Percentiles rank a stretch among this genome's conserved stretches.
phyloP scores from a whole-genome alignment of 495 filamentous ascomycete species.

The Thozetella sp. region DNA sequence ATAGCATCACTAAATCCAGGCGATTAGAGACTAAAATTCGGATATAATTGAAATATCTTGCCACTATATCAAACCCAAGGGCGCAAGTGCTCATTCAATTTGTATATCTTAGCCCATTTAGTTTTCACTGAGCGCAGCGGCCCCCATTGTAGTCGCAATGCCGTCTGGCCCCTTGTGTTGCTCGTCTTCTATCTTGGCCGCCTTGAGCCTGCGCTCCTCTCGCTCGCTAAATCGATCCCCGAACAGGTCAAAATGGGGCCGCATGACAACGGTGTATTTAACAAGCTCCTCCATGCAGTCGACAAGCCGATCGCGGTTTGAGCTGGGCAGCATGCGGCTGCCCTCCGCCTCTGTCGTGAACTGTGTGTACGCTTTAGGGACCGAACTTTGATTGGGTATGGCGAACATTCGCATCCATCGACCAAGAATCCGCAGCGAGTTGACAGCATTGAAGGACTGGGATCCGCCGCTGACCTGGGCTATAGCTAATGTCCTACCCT shows the following conservation, averaged over 20 bases:
- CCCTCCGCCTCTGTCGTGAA: conserved; percentile 51
- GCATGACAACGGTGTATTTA: conserved; percentile 70
- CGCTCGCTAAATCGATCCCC: conserved; percentile 65
- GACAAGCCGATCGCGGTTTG: conserved; percentile 67
- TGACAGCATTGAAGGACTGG: conserved; percentile 77
- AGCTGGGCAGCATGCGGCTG: conserved; percentile 59
- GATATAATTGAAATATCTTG: too few species aligned
- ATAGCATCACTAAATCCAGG: too few species aligned
- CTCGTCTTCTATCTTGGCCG: too few species aligned
- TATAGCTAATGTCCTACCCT: conserved; percentile 67
- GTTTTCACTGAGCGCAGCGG: too few species aligned
- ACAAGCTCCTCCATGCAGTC: conserved; percentile 83
- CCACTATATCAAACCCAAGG: too few species aligned
- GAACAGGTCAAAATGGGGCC: conserved; percentile 63
- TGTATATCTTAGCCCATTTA: too few species aligned
- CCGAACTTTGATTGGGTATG: conserved; percentile 69
- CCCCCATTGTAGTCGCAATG: too few species aligned
- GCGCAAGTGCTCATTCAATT: too few species aligned
- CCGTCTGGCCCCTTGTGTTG: too few species aligned
- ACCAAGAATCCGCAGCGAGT: conserved; percentile 67
- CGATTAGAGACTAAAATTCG: too few species aligned
- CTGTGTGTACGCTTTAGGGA: conserved; percentile 67
- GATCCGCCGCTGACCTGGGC: conserved; percentile 68
- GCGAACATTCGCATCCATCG: conserved; percentile 82
- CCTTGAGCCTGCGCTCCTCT: conserved; percentile 34